phyloP scores from a whole-genome alignment of 2,329 filamentous ascomycete species.

The Penicillium sp. region DNA sequence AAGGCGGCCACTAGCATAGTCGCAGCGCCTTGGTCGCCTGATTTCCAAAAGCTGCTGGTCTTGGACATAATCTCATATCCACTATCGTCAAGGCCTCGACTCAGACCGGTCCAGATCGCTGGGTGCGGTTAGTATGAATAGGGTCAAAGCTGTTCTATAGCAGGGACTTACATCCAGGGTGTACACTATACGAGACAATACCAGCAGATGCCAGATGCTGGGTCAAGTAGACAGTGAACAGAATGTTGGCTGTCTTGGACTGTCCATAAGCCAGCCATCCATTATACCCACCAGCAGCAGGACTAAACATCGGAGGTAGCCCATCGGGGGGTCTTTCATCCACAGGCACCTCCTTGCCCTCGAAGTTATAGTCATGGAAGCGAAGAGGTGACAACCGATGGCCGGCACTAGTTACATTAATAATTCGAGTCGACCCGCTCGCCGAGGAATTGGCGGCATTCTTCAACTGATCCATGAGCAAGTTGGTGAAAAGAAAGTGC shows the following conservation, averaged over 20 bases:
- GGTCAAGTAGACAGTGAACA: constrained; percentile 47
- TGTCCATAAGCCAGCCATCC: constrained; percentile 51
- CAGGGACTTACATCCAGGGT: constrained; percentile 40
- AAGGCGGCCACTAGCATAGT: constrained; percentile 51
- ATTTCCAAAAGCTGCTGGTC: constrained; percentile 38
- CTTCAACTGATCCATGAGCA: constrained; percentile 30
- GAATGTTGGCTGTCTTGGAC: constrained; percentile 56
- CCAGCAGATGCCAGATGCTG: constrained; percentile 30
- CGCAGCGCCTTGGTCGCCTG: constrained; percentile 48
- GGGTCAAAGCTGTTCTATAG: background rate
- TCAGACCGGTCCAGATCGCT: constrained; percentile 33
- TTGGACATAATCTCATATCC: constrained; percentile 31
- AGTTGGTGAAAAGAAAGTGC: constrained; percentile 40
- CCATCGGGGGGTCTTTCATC: constrained; percentile 18
- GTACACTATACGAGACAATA: constrained; percentile 44
- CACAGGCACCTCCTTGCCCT: constrained; percentile 7
- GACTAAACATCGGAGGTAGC: constrained; percentile 18
- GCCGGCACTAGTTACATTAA: constrained; percentile 19
- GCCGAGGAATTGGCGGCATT: background rate
- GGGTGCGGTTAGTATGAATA: background rate
- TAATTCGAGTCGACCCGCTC: constrained; percentile 9
- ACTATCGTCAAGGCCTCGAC: constrained; percentile 24
- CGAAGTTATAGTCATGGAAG: constrained; percentile 33
- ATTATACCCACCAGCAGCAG: constrained; percentile 33
- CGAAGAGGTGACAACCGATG: constrained; percentile 29